Evolutionary conservation across 1,139 yeast species (phyloP), one percentile per base, ranked within the genome.

Genomic region (Scheffersomyces segobiensis): DNA sequence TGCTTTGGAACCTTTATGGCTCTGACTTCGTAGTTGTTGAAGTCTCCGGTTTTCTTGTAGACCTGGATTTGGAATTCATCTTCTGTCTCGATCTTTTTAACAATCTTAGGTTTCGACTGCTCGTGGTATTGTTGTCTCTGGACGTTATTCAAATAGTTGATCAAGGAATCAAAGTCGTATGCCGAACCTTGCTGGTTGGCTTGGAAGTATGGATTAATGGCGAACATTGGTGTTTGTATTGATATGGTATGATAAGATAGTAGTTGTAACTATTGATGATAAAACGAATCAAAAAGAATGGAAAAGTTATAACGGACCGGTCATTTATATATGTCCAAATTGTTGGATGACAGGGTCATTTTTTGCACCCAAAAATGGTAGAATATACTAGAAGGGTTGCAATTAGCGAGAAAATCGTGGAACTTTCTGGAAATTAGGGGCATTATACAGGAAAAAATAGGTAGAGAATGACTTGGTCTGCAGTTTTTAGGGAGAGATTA

Each of bases 11-110:
- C 60, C 63, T 70, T 75, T 49, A 74, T 62, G 3, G 75, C 80
- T 58, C 67, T 74, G 49, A 80, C 77, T 63, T 80, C 82, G 63
- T 78, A 80, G 21, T 75, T 69, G 55, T 70, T 67, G 64, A 78
- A 80, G 65, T 71, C 67, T 6, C 82, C 82, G 50, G 62, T 68
- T 22, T 67, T 67, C 62, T 79, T 79, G 61, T 69, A 73, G 56
- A 80, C 72, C 59, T 79, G 81, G 55, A 79, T 73, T 60, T 78
- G 81, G 60, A 72, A 77, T 18, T 66, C 67, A 53, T 76, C 76
- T 53, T 76, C 80, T 19, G 75, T 67, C 62, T 79, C 83, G 20
- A 76, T 66, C 62, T 76, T 74, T 65, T 74, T 76, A 48, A 78
- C 64, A 18, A 77, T 71, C 60, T 72, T 73, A 12, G 81, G 81